These are phyloP conservation scores for Diaporthe sp. DNA, from an alignment of 2,329 filamentous ascomycete species.

Conservation along the genomic window DNA sequence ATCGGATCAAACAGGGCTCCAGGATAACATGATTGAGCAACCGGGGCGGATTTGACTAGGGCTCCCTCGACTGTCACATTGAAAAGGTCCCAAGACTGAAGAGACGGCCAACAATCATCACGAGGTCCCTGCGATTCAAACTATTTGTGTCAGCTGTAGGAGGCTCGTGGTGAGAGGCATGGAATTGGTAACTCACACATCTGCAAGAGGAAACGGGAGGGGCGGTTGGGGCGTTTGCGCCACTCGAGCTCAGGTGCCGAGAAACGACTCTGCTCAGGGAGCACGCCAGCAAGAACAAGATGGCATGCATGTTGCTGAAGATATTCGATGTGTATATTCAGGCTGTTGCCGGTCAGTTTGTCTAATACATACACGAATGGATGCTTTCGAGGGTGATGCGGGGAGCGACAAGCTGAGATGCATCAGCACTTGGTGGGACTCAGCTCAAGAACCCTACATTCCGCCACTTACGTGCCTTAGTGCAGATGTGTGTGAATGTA, in stretches of 20 bases:
- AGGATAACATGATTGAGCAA: slow-evolving; percentile 14
- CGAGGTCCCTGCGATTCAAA: slow-evolving; percentile 3
- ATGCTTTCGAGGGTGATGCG: not conserved
- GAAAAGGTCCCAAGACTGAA: not conserved
- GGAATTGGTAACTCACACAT: not conserved
- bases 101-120: slow-evolving; percentile 29
- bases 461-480: not conserved
- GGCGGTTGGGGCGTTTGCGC: not conserved
- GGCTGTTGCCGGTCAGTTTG: not conserved
- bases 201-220: not conserved
- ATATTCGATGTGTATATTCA: too few species aligned
- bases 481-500: not conserved
- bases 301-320: not conserved
- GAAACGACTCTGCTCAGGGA: not conserved
- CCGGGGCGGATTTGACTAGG: not conserved
- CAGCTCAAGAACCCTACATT: not conserved
- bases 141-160: too few species aligned
- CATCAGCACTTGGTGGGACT: not conserved
- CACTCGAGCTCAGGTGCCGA: not conserved
- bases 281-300: not conserved
- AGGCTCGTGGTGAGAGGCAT: not conserved
- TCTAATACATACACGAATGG: not conserved
- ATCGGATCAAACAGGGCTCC: not conserved
- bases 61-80: not conserved
- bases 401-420: not conserved